Percentiles rank a stretch among this genome's conserved stretches.
phyloP scores from a whole-genome alignment of 257 asterid genomes.

The Lavandula angustifolia region DNA sequence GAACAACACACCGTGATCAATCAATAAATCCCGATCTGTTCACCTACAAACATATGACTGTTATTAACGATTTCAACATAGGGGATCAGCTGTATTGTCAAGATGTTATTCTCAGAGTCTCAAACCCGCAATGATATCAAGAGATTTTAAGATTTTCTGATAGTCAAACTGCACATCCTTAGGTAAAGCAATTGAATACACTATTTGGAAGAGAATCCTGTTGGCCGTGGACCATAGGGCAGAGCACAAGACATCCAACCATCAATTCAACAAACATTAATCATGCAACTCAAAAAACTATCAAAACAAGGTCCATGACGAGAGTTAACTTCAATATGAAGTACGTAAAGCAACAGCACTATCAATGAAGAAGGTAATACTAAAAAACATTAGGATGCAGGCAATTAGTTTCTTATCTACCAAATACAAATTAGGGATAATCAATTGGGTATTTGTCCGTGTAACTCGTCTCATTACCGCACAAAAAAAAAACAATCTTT shows the following conservation, averaged over 20 bases:
- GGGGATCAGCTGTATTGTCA: not conserved
- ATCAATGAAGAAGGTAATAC: not conserved
- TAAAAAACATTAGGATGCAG: not conserved
- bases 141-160: not conserved
- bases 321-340: not conserved
- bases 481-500: not conserved
- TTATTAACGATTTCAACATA: not conserved
- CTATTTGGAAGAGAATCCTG: not conserved
- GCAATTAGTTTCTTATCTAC: not conserved
- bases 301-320: not conserved
- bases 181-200: too few relatives aligned
- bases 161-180: not conserved
- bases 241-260: not conserved
- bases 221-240: not conserved
- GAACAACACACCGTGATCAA: not conserved
- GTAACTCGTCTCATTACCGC: not conserved
- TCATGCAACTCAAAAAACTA: not conserved
- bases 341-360: not conserved
- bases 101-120: not conserved
- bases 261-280: conserved; percentile 6
- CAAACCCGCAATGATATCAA: not conserved
- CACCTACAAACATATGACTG: not conserved
- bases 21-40: not conserved
- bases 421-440: not conserved
- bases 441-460: not conserved